Conservation (phyloP, 768 basidiomycete species). For the Mycena kentingensis region DNA sequence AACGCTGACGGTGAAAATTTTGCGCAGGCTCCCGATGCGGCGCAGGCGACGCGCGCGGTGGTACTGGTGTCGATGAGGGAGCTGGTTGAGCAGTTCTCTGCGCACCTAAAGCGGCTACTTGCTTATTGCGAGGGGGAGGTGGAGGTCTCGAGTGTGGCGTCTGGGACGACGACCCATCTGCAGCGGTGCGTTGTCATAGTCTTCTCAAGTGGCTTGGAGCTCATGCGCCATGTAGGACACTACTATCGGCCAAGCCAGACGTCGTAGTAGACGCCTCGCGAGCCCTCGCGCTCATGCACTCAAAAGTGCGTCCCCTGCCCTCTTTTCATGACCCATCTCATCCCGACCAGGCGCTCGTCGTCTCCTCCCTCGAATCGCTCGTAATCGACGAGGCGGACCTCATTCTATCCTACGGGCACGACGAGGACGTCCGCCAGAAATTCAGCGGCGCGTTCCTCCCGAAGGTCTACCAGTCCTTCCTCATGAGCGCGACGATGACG, state of each 20-base stretch:
- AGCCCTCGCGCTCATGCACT: conserved; percentile 64
- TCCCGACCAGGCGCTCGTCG: conserved; percentile 54
- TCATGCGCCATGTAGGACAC: conserved; percentile 27
- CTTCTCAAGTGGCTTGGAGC: neutral
- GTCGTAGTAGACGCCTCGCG: conserved; percentile 83
- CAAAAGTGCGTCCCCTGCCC: conserved; percentile 52
- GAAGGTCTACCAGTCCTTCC: conserved; percentile 84
- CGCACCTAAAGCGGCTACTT: conserved; percentile 63
- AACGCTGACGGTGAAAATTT: conserved; percentile 3
- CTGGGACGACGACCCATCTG: conserved; percentile 68
- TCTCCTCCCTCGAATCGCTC: conserved; percentile 74
- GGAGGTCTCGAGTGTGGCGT: conserved; percentile 71
- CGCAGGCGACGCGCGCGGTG: conserved; percentile 68
- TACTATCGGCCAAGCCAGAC: conserved; percentile 67
- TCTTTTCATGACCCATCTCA: neutral
- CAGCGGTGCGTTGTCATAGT: conserved; percentile 56
- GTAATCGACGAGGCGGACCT: conserved; percentile 98
- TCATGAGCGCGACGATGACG: conserved; percentile 98
- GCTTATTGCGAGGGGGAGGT: conserved; percentile 82
- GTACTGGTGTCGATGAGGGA: conserved; percentile 92
- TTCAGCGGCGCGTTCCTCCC: conserved; percentile 72
- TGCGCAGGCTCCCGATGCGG: conserved; percentile 39
- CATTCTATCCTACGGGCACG: conserved; percentile 94
- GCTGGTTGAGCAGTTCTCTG: conserved; percentile 85
- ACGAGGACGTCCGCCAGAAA: conserved; percentile 79